These are phyloP conservation scores for Cladosporium austrohemisphaericum DNA, from an alignment of 2,329 filamentous ascomycete genomes.

Conservation along the genomic window DNA sequence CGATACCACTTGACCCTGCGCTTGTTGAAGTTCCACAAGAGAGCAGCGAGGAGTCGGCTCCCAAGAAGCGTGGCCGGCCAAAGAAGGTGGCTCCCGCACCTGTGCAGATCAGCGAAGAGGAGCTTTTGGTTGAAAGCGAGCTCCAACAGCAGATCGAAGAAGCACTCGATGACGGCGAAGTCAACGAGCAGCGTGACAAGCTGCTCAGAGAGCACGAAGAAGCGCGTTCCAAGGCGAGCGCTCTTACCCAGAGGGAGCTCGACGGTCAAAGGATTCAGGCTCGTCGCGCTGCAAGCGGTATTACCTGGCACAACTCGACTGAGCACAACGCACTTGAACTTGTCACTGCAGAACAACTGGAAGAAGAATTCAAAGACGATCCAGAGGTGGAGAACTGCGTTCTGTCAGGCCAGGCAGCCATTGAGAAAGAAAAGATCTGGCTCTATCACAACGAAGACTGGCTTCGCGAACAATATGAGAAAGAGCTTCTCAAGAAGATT, in stretches of 20 bases:
- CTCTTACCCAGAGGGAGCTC: slow-evolving; percentile 28
- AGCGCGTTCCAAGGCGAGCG: slow-evolving; percentile 26
- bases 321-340: slow-evolving; percentile 21
- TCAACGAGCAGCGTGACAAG: slow-evolving; percentile 29
- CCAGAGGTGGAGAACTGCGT: slow-evolving; percentile 80
- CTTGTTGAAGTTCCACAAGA: slow-evolving; percentile 9
- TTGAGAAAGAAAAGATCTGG: slow-evolving; percentile 89
- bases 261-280: slow-evolving; percentile 48
- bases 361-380: slow-evolving; percentile 81
- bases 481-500: slow-evolving; percentile 69
- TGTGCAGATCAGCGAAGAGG: slow-evolving; percentile 39
- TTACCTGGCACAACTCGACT: slow-evolving; percentile 38
- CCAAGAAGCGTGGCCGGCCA: slow-evolving; percentile 35
- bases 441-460: slow-evolving; percentile 93
- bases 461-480: slow-evolving; percentile 80
- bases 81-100: slow-evolving; percentile 30
- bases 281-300: slow-evolving; percentile 45
- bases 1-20: slow-evolving; percentile 24
- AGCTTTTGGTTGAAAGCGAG: slow-evolving; percentile 45
- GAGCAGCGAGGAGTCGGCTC: slow-evolving; percentile 10
- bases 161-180: slow-evolving; percentile 30
- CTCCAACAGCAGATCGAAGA: slow-evolving; percentile 44
- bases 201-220: slow-evolving; percentile 29
- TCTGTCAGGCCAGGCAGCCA: slow-evolving; percentile 67
- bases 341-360: slow-evolving; percentile 28